Evolutionary conservation across 2,329 filamentous ascomycete species (phyloP), one percentile per base, ranked within the genome.

Genomic region (Xylaria sp.): DNA sequence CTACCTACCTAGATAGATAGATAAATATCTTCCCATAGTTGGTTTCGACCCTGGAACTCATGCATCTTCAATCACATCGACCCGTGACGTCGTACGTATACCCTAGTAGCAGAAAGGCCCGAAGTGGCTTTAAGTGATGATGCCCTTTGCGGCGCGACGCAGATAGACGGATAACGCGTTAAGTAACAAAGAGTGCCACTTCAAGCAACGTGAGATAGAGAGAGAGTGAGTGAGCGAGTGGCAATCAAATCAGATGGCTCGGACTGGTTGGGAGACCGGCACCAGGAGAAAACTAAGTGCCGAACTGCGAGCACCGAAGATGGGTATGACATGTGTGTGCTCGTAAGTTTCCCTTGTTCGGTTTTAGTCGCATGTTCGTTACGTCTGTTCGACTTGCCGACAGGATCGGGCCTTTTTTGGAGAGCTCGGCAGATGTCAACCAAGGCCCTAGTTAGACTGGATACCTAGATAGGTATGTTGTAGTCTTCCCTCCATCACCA

Each of bases 361-460:
- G 67, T 42, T 64, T 24, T 61, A 64, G 64, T 66, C 58, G 64
- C 64, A 62, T 66, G 60, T 55, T 58, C 17, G 65, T 55, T 64
- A 55, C 55, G 58, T 55, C 39, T n/a, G 59, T 55, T 50, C 36
- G 61, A 68, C 61, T 65, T 70, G 68, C 68, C 68, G 68, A 65
- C 68, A 61, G 65, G 48, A 27, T 34, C 60, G 19, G 34, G 64
- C 53, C 34, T 27, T 61, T 61, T 57, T 64, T 69, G 64, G 68
- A 61, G 68, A 60, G 47, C 50, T 70, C 68, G 68, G 68, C 68
- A 70, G 68, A 70, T 70, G 61, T 62, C 12, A 34, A 61, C 58
- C 59, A 60, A 69, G 42, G 19, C 39, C 36, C n/a, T 32, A 19
- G n/a, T n/a, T n/a, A 24, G 12, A 14, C 39, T 42, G 39, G 11